A percentile compares a stretch with the other conserved stretches of the same genome.
Evolutionary conservation across 169 alveolate genomes (phyloP).

Genomic region (Cryptosporidium parvum): DNA sequence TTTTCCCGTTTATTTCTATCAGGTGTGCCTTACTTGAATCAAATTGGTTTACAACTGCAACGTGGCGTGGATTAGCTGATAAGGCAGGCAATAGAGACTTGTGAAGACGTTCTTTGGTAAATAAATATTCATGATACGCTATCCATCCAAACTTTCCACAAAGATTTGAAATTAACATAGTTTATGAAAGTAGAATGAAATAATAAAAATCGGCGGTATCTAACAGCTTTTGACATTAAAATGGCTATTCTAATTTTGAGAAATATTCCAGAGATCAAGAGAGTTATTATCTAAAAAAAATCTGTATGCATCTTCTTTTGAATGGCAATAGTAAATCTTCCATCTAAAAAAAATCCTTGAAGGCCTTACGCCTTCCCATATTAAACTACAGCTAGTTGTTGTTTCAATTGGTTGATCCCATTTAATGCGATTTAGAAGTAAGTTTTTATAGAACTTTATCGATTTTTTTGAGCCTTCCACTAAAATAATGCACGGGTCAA

Average conservation of each 20-base stretch:
- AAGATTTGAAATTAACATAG: conserved; percentile 23
- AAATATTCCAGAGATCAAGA: conserved; percentile 58
- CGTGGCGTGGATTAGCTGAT: conserved; percentile 13
- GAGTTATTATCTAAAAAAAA: conserved; percentile 56
- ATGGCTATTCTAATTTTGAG: neutral
- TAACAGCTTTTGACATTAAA: neutral
- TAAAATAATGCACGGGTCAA: conserved; percentile 78
- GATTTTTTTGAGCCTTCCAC: conserved; percentile 83
- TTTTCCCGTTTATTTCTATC: conserved; percentile 13
- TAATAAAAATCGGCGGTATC: neutral
- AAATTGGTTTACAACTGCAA: conserved; percentile 37
- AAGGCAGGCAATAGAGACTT: conserved; percentile 35
- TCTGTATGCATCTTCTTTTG: conserved; percentile 55
- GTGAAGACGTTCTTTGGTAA: conserved; percentile 13
- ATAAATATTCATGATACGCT: conserved; percentile 42
- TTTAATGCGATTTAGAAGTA: conserved; percentile 84
- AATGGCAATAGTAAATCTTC: conserved; percentile 59
- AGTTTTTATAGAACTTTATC: conserved; percentile 81
- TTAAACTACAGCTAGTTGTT: conserved; percentile 11
- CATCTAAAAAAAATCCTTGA: conserved; percentile 23
- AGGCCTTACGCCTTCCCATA: conserved; percentile 57
- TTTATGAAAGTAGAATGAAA: neutral
- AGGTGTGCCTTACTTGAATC: neutral
- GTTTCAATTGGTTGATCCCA: conserved; percentile 79
- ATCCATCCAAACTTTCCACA: conserved; percentile 64